Conservation (phyloP, 257 asterid genomes). For the Solanum verrucosum region DNA sequence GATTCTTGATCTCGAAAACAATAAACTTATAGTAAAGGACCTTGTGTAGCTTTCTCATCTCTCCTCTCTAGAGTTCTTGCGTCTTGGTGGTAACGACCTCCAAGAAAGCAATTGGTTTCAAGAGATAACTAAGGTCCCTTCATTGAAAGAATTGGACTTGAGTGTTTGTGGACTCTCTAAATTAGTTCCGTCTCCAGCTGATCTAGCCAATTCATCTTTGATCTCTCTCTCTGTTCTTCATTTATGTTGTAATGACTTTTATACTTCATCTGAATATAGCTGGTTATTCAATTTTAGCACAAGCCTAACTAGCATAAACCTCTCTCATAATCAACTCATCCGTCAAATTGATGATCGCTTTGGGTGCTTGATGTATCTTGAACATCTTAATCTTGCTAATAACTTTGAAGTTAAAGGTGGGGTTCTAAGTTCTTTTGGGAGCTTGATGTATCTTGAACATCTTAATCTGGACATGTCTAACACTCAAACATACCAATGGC, state of each 20-base stretch:
- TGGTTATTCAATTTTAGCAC: background rate
- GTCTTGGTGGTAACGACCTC: background rate
- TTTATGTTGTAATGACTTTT: background rate
- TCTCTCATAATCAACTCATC: background rate
- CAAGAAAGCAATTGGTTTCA: background rate
- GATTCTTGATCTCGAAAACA: background rate
- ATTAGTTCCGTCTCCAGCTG: background rate
- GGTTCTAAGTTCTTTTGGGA: background rate
- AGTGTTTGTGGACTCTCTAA: background rate
- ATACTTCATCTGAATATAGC: background rate
- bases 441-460: too few species aligned
- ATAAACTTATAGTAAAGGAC: background rate
- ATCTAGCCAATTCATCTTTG: conserved; percentile 1
- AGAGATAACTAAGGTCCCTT: background rate
- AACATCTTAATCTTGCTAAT: background rate
- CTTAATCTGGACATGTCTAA: background rate
- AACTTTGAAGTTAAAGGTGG: too few species aligned
- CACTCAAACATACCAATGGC: background rate
- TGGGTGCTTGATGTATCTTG: background rate
- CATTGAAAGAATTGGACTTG: background rate
- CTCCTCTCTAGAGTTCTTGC: background rate
- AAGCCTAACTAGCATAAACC: background rate
- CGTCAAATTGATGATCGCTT: background rate
- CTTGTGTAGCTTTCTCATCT: background rate
- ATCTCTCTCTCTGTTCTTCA: conserved; percentile 1